Conservation (phyloP, 2,329 filamentous ascomycete genomes). For the Xylariaceae sp. region DNA sequence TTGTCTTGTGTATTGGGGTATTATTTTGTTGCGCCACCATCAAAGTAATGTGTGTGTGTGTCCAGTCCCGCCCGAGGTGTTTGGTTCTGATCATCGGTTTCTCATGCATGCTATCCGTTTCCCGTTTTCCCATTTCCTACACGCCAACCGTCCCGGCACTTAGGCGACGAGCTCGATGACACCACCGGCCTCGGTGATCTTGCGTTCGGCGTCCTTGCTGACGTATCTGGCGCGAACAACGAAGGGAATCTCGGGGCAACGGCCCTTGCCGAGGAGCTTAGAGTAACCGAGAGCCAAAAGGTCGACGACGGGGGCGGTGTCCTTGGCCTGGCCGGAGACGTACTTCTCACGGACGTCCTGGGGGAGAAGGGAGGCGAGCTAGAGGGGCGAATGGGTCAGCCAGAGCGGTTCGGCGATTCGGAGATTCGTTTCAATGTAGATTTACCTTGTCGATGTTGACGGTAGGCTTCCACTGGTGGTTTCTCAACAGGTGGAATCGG, state of each 20-base stretch:
- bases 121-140: conserved; percentile 14
- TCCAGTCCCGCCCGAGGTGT: conserved; percentile 10
- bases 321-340: conserved; percentile 70
- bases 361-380: conserved; percentile 96
- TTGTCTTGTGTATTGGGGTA: conserved; percentile 15
- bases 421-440: background rate
- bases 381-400: conserved; percentile 15
- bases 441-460: conserved; percentile 97
- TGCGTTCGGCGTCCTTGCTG: conserved; percentile 93
- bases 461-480: conserved; percentile 97
- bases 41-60: conserved; percentile 3
- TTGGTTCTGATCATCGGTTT: conserved; percentile 15
- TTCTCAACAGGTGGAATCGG: conserved; percentile 93
- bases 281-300: conserved; percentile 95
- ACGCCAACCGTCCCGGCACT: conserved; percentile 1
- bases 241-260: conserved; percentile 85
- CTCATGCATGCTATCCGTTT: conserved; percentile 18
- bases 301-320: conserved; percentile 96
- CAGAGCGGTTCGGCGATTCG: background rate
- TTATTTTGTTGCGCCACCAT: conserved; percentile 16
- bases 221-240: conserved; percentile 95
- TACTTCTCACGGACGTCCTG: conserved; percentile 90
- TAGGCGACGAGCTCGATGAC: conserved; percentile 34
- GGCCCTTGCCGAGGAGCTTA: conserved; percentile 98
- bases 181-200: conserved; percentile 97